Evolutionary conservation across 1,284 basidiomycete genomes (phyloP), one percentile per base, ranked within the genome.

Genomic region (Flammula alnicola): DNA sequence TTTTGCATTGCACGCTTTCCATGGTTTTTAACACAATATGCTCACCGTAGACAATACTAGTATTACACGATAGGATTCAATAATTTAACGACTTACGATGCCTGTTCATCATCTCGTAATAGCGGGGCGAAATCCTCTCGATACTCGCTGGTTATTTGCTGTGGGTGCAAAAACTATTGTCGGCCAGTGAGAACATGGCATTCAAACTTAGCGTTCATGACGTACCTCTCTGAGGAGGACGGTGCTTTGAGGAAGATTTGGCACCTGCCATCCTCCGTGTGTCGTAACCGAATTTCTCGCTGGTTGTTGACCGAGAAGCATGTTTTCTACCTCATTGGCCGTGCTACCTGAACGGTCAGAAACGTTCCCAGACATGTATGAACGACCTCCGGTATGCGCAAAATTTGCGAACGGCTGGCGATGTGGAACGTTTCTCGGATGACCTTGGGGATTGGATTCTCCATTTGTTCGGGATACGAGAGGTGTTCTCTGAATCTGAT

Each of bases 401-500:
- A 54, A 56, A 27, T 55, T 54, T 25, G 46, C 37, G 63, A 81
- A 79, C 12, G 76, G 75, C 58, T 79, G 78, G 33, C 78, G 76
- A 58, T 80, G 75, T 11, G 67, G 58, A 40, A 61, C 56, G 64
- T 68, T 64, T 56, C 65, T 56, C 33, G 56, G 36, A 38, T 63
- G 44, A 19, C 58, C 58, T 62, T 54, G 58, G 11, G 54, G 61
- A 44, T 63, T 63, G 23, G 59, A 57, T 29, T 66, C 68, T 47
- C 67, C 63, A 35, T 58, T 60, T 27, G 69, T 74, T 41, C 83
- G 81, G 57, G 77, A 78, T 5, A 77, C 72, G 33, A 91, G 72
- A 8, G 88, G 86, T 4, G 88, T 89, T 42, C 89, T 74, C 66
- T 90, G 89, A 46, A 89, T 78, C 87, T 91, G 56, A 40, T 30